phyloP scores from a whole-genome alignment of 2,329 filamentous ascomycete genomes.

The Fusarium transvaalense region DNA sequence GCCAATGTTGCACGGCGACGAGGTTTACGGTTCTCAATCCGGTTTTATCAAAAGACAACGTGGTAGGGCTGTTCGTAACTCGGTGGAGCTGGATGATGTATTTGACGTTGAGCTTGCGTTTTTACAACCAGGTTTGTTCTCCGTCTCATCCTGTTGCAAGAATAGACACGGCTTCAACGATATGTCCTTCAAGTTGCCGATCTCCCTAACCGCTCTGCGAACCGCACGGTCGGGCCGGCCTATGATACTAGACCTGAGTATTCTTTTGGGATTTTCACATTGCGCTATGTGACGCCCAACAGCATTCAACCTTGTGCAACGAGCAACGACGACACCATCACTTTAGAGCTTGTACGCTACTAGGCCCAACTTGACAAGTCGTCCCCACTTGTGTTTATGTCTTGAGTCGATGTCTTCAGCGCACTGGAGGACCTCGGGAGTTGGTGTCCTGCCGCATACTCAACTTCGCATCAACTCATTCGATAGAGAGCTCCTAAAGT shows the following conservation, averaged over 20 bases:
- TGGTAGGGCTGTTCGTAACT: conserved; percentile 4
- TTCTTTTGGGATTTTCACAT: conserved; percentile 31
- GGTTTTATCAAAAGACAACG: conserved; percentile 33
- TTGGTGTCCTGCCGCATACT: conserved; percentile 29
- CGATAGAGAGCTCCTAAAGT: conserved; percentile 3
- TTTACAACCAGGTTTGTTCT: conserved; percentile 29
- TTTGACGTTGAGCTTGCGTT: conserved; percentile 26
- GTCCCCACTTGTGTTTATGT: conserved; percentile 31
- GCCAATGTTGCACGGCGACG: conserved; percentile 33
- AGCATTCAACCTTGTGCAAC: conserved; percentile 37
- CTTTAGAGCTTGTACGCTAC: conserved; percentile 13
- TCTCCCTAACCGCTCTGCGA: conserved; percentile 36
- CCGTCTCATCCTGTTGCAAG: conserved; percentile 9
- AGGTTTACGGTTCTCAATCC: conserved; percentile 34
- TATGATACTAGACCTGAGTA: conserved; percentile 43
- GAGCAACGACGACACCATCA: conserved; percentile 30
- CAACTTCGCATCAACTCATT: conserved; percentile 21
- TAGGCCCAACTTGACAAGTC: conserved; percentile 30
- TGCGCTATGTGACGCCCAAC: conserved; percentile 34
- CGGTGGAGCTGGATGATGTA: conserved; percentile 14
- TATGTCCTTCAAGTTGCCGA: conserved; percentile 33
- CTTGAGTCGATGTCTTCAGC: conserved; percentile 9
- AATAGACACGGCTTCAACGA: conserved; percentile 19
- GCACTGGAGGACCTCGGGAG: conserved; percentile 12
- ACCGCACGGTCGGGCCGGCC: conserved; percentile 39